Base-by-base conservation (phyloP, 192 early-diverging fungal species). In the Backusella luteola region DNA sequence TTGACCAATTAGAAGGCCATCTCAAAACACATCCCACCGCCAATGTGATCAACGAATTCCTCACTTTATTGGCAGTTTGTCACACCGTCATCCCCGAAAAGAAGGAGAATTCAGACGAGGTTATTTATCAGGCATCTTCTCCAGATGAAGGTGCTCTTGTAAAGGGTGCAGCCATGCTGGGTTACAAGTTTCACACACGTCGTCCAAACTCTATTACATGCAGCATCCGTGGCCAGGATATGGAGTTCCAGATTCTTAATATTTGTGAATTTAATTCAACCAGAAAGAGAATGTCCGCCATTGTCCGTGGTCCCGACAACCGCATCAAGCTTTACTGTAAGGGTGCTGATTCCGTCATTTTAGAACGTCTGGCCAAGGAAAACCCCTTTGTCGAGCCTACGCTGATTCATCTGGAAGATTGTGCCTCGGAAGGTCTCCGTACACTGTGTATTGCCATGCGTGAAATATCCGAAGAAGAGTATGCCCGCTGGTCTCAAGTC, bases 201-300 rank as follows among this genome's bases (percentile, higher is more conserved):
- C 79, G 90, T 41, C 90, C 90, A 29, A 88, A 87, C 32, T 88
- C 86, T 29, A 85, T 91, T 41, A 89, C 82, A 41, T 82, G 87
- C 39, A 76, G 34, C 6, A 82, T 86, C 41, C 81, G 80, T 34
- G 80, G 77, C 3, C n/a, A 71, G 15, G 88, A 88, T 38, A 21
- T 79, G 44, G 96, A 97, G 77, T 98, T 90, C 79, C 95, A 98
- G 85, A 89, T 99, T 38, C 85, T 99, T 34, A 95, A 96, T 75
- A 94, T 98, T 78, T 96, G 95, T 85, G 98, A 99, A 86, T 99
- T 99, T 88, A 98, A 99, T 82, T 96, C 94, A 69, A 98, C 97
- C 23, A 89, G 98, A 59, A 99, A 99, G 82, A 89, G 98, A 73
- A 99, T 99, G 98, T 96, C 94, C 3, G 93, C 94, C 6, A 84